phyloP scores from a whole-genome alignment of 148 eudicot species.

The Diospyros lotus region DNA sequence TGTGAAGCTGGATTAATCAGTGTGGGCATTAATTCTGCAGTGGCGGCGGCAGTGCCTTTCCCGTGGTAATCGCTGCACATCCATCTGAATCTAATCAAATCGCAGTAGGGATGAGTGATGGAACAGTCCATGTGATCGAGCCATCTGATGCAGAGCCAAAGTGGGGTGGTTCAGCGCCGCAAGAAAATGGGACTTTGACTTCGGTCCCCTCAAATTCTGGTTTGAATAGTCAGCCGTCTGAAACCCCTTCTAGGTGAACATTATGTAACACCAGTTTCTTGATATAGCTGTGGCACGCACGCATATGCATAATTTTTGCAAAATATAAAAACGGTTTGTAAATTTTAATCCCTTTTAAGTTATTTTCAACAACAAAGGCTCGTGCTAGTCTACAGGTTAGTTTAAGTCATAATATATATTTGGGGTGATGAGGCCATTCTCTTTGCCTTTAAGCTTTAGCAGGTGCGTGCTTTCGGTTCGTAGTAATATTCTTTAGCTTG shows the following conservation, averaged over 20 bases:
- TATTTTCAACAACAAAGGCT: no score
- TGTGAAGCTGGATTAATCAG: neutral
- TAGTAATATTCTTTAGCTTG: neutral
- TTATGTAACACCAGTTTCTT: neutral
- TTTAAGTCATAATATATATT: no score
- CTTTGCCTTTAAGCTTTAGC: neutral
- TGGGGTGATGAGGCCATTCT: neutral
- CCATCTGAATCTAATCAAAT: constrained; percentile 51
- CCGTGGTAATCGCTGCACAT: constrained; percentile 57
- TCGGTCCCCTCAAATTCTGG: constrained; percentile 48
- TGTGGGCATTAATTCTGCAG: constrained; percentile 14
- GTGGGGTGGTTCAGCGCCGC: constrained; percentile 44
- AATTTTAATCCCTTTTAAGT: neutral
- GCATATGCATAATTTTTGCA: neutral
- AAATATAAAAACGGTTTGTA: neutral
- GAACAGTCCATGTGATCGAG: constrained; percentile 51
- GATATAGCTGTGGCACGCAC: neutral
- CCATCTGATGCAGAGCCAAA: constrained; percentile 46
- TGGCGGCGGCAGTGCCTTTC: constrained; percentile 31
- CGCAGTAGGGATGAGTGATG: constrained; percentile 59
- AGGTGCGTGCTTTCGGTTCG: no score
- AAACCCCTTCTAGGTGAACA: constrained; percentile 49
- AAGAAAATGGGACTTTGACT: constrained; percentile 41
- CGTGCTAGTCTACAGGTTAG: no score
- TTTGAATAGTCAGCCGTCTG: constrained; percentile 52